Percentiles rank a stretch among this genome's conserved stretches.
Evolutionary conservation across 805 yeast species (phyloP).

Genomic region (Candida adriatica): DNA sequence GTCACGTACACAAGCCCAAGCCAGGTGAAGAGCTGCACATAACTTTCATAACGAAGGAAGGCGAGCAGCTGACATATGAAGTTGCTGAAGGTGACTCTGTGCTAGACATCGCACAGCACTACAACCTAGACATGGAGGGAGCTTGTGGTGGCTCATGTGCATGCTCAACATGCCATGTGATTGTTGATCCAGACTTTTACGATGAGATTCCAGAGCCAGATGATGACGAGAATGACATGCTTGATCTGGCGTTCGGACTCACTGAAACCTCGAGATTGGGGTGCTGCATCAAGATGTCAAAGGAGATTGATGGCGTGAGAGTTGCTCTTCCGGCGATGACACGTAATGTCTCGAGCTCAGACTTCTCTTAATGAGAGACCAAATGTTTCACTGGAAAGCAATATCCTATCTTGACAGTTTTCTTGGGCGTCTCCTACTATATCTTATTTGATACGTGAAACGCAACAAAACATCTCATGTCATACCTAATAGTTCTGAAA

Average conservation of each 20-base stretch:
- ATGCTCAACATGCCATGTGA: slow-evolving; percentile 95
- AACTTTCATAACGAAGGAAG: slow-evolving; percentile 90
- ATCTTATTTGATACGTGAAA: too few species aligned
- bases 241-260: slow-evolving; percentile 93
- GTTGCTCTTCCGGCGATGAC: slow-evolving; percentile 98
- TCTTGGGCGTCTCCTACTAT: too few species aligned
- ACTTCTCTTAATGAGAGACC: slow-evolving; percentile 42
- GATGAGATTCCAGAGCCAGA: slow-evolving; percentile 91
- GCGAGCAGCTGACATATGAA: slow-evolving; percentile 71
- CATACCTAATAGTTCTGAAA: too few species aligned
- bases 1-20: slow-evolving; percentile 83
- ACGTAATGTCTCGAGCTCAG: slow-evolving; percentile 77
- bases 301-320: slow-evolving; percentile 86
- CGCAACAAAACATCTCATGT: too few species aligned
- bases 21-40: slow-evolving; percentile 88
- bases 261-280: slow-evolving; percentile 96
- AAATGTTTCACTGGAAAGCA: too few species aligned
- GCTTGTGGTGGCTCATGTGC: slow-evolving; percentile 99
- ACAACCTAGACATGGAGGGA: slow-evolving; percentile 92
- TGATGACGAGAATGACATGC: slow-evolving; percentile 98
- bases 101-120: slow-evolving; percentile 90
- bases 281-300: slow-evolving; percentile 85
- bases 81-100: slow-evolving; percentile 90
- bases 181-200: slow-evolving; percentile 91
- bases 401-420: too few species aligned